These are phyloP conservation scores for Alternaria alternata DNA, from an alignment of 2,329 filamentous ascomycete genomes.

Conservation along the genomic window DNA sequence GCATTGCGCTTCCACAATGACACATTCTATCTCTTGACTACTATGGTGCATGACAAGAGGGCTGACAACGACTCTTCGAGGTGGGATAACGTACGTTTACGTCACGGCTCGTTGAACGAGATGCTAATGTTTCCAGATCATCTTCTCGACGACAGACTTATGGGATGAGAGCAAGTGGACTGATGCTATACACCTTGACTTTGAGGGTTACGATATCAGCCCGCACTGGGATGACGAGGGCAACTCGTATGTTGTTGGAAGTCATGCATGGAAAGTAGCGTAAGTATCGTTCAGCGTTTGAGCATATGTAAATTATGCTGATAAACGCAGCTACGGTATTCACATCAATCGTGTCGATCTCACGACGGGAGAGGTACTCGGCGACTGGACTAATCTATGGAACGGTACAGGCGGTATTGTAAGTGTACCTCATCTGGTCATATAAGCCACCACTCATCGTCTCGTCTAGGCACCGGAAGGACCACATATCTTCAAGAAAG, in stretches of 20 bases:
- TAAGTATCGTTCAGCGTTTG: not conserved
- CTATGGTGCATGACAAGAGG: constrained; percentile 42
- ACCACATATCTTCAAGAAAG: constrained; percentile 49
- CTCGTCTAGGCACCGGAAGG: constrained; percentile 35
- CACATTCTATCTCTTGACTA: constrained; percentile 54
- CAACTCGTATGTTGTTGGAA: constrained; percentile 56
- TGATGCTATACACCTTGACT: constrained; percentile 59
- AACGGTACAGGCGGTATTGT: constrained; percentile 47
- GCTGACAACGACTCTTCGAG: constrained; percentile 35
- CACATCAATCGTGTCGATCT: constrained; percentile 42
- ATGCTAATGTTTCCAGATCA: constrained; percentile 31
- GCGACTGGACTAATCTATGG: constrained; percentile 41
- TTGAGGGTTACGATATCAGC: constrained; percentile 62
- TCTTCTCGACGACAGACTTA: constrained; percentile 57
- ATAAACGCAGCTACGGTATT: constrained; percentile 31
- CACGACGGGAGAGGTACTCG: constrained; percentile 34
- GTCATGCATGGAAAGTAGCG: constrained; percentile 33
- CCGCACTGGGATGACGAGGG: constrained; percentile 66
- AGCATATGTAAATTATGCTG: not conserved
- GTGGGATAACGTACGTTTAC: constrained; percentile 49
- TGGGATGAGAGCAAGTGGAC: constrained; percentile 59
- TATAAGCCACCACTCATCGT: not conserved
- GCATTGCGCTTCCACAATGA: constrained; percentile 53
- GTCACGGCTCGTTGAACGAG: not conserved
- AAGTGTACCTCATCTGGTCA: not conserved